Percentiles rank a stretch among this genome's conserved stretches.
phyloP scores from a whole-genome alignment of 805 yeast species.

The Torulaspora microellipsoides region DNA sequence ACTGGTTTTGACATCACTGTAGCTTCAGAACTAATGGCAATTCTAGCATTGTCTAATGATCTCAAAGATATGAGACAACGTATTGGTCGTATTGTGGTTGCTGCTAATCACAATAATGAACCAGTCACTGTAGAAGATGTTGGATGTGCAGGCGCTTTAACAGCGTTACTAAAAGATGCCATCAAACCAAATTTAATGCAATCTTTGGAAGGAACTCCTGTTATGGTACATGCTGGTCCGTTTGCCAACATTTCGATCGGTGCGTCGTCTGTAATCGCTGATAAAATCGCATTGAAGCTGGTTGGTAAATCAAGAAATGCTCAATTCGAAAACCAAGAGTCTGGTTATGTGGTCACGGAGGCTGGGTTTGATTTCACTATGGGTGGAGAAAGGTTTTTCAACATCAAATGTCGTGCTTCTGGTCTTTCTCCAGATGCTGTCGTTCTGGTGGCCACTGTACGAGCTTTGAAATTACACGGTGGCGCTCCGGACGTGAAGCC shows the following conservation, averaged over 20 bases:
- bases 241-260: constrained; percentile 97
- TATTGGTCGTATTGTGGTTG: constrained; percentile 86
- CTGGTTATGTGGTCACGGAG: constrained; percentile 92
- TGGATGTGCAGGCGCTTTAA: constrained; percentile 92
- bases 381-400: constrained; percentile 98
- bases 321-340: constrained; percentile 36
- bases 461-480: constrained; percentile 96
- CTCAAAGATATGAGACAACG: constrained; percentile 81
- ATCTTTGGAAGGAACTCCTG: constrained; percentile 96
- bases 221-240: constrained; percentile 96
- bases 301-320: constrained; percentile 58
- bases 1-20: constrained; percentile 96
- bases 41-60: constrained; percentile 75
- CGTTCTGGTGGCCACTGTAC: constrained; percentile 90
- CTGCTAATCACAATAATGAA: constrained; percentile 64
- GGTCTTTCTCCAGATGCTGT: constrained; percentile 86
- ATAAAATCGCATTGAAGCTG: constrained; percentile 83
- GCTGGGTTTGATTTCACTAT: constrained; percentile 98
- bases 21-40: constrained; percentile 95
- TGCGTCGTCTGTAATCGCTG: constrained; percentile 92
- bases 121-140: constrained; percentile 93
- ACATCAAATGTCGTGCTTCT: constrained; percentile 90
- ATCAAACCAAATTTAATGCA: constrained; percentile 97
- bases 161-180: constrained; percentile 93
- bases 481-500: constrained; percentile 97